A percentile compares a stretch with the other conserved stretches of the same genome.
These are phyloP conservation scores for Purshia tridentata DNA, from an alignment of 306 rosid genomes.

Conservation along the genomic window DNA sequence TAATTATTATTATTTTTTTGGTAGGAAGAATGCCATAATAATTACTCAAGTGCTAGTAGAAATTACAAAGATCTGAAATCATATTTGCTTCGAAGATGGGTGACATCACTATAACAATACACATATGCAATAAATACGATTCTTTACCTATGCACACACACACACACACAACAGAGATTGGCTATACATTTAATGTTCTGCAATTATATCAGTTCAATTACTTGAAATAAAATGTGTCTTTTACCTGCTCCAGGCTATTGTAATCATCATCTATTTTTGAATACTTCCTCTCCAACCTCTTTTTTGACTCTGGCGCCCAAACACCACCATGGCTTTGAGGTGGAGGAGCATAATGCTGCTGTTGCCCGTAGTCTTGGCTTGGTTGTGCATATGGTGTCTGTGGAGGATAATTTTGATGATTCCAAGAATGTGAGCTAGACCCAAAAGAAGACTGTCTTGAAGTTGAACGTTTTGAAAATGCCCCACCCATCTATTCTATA, in stretches of 20 bases:
- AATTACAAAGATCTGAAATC: constrained; percentile 9
- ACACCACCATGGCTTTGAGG: constrained; percentile 44
- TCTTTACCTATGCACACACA: not conserved
- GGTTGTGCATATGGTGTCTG: constrained; percentile 46
- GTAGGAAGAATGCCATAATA: constrained; percentile 7
- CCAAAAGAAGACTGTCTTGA: constrained; percentile 40
- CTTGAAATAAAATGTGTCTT: not conserved
- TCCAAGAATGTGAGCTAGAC: constrained; percentile 42
- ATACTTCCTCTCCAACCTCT: constrained; percentile 50
- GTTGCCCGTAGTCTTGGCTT: constrained; percentile 40
- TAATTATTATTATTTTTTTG: not conserved
- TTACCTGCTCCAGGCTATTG: constrained; percentile 75
- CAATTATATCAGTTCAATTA: constrained; percentile 19
- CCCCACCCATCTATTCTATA: constrained; percentile 69
- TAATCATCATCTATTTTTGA: constrained; percentile 72
- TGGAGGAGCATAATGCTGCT: constrained; percentile 40
- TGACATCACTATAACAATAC: not conserved
- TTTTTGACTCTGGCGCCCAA: constrained; percentile 42
- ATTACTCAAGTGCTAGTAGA: constrained; percentile 7
- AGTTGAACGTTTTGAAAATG: constrained; percentile 52
- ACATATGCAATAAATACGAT: constrained; percentile 2
- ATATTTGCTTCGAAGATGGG: constrained; percentile 8
- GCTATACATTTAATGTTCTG: not conserved
- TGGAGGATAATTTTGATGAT: constrained; percentile 35
- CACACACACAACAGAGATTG: no score